phyloP scores from a whole-genome alignment of 495 filamentous ascomycete species.

The Copromyces sp. region DNA sequence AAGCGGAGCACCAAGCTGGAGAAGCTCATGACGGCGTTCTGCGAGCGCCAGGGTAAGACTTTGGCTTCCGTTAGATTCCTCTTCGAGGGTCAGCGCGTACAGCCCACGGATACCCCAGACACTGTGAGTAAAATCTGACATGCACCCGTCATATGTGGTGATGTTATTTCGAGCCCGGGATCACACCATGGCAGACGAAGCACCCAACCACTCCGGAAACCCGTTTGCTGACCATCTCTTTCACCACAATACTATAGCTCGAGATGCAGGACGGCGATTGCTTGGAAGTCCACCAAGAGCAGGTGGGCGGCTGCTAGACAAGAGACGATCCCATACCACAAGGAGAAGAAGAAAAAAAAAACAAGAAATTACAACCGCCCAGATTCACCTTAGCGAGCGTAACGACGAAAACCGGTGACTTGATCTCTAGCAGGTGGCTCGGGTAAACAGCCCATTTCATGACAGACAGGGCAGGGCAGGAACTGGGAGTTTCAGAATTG shows the following conservation, averaged over 20 bases:
- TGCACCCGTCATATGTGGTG: neutral
- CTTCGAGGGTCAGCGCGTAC: conserved; percentile 88
- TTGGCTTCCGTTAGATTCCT: conserved; percentile 81
- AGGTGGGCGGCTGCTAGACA: conserved; percentile 62
- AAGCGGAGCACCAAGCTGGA: conserved; percentile 92
- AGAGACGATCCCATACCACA: neutral
- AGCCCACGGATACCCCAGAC: conserved; percentile 81
- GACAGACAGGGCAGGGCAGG: neutral
- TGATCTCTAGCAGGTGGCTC: neutral
- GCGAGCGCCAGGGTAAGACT: conserved; percentile 88
- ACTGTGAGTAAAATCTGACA: conserved; percentile 51
- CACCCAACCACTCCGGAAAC: neutral
- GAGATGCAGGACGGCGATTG: conserved; percentile 97
- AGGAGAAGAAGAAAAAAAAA: neutral
- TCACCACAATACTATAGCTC: conserved; percentile 44
- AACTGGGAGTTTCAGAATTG: neutral
- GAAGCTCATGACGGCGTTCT: conserved; percentile 99
- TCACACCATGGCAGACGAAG: neutral
- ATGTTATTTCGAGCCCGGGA: neutral
- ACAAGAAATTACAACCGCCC: neutral
- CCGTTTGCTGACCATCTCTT: conserved; percentile 4
- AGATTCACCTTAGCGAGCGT: neutral
- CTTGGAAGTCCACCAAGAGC: conserved; percentile 96
- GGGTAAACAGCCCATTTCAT: neutral
- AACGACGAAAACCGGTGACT: neutral